Evolutionary conservation across 192 early-diverging fungal species (phyloP), one percentile per base, ranked within the genome.

Genomic region (Backusella tuberculispora): DNA sequence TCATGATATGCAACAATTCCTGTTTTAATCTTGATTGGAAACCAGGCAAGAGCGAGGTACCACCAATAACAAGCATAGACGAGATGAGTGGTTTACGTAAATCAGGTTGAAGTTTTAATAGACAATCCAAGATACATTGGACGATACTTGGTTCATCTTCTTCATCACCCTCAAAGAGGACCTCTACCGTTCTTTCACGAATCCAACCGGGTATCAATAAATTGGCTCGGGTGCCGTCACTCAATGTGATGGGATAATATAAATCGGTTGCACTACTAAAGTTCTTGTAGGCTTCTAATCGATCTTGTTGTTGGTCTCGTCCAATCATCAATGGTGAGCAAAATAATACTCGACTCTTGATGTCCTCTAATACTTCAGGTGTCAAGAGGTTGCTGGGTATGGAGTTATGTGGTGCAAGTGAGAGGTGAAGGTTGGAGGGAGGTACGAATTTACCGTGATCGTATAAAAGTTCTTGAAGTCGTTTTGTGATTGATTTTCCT

Each of bases 201-300:
- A 98, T 85, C 96, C 96, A 98, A 0, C 92, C 89, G 19, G 96
- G 96, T 5, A 98, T 78, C 2, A 85, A 73, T 71, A 88, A 15
- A 29, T 83, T 86, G 0, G 85, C 86, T 67, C 71, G 69, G 72
- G 79, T 71, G 68, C 69, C 80, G 67, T 79, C 65, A 38, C 75
- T 64, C 69, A 84, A 29, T 72, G 79, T 44, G 40, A 83, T 76
- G 13, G 83, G 83, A 72, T 83, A 83, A 41, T 82, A 82, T 0
- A 89, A 46, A 47, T 89, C 86, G 0, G 88, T 83, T 3, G 87
- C 82, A 10, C 74, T 77, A 12, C 80, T 85, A 8, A 83, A 77
- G 21, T 86, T 85, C 47, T 83, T 75, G 63, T 86, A 81, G 24
- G 82, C 72, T 47, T 88, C 88, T 19, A 34, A 34, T 34, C 29